phyloP scores from a whole-genome alignment of 768 basidiomycete species.

The Omphalotus guepiniiformis region DNA sequence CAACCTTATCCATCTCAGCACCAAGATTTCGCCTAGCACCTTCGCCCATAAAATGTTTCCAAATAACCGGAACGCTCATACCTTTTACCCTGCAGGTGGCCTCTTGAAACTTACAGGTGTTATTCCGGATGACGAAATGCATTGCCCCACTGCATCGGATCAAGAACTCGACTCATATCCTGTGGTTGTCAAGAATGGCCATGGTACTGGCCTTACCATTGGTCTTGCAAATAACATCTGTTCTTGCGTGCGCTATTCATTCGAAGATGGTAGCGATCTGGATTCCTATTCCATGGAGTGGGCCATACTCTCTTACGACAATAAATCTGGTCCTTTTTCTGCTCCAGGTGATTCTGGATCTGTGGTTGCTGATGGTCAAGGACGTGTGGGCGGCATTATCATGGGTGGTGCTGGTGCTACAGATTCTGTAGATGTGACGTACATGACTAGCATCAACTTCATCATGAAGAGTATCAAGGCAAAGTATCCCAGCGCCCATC shows the following conservation, averaged over 20 bases:
- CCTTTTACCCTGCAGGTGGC: conserved; percentile 26
- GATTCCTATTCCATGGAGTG: conserved; percentile 27
- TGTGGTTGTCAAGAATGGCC: conserved; percentile 31
- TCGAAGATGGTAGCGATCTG: conserved; percentile 2
- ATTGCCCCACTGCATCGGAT: conserved; percentile 19
- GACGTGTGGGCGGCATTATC: conserved; percentile 30
- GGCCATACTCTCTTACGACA: conserved; percentile 23
- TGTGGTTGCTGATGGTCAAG: conserved; percentile 26
- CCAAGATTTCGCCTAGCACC: conserved; percentile 3
- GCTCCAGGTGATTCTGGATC: conserved; percentile 36
- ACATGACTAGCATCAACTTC: conserved; percentile 33
- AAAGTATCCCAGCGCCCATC: too few relatives aligned
- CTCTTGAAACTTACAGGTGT: conserved; percentile 21
- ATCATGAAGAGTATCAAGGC: conserved; percentile 15
- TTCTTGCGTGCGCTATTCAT: conserved; percentile 22
- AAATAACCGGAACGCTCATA: conserved; percentile 1
- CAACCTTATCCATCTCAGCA: conserved; percentile 26
- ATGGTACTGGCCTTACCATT: conserved; percentile 23
- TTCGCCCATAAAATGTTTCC: conserved; percentile 16
- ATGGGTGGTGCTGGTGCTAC: conserved; percentile 26
- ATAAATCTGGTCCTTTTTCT: conserved; percentile 30
- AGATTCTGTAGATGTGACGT: conserved; percentile 26
- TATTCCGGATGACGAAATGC: conserved; percentile 26
- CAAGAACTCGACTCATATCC: conserved; percentile 21
- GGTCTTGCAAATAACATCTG: conserved; percentile 23